phyloP scores from a whole-genome alignment of 176 grass and related monocot species.

The Triticum aestivum region DNA sequence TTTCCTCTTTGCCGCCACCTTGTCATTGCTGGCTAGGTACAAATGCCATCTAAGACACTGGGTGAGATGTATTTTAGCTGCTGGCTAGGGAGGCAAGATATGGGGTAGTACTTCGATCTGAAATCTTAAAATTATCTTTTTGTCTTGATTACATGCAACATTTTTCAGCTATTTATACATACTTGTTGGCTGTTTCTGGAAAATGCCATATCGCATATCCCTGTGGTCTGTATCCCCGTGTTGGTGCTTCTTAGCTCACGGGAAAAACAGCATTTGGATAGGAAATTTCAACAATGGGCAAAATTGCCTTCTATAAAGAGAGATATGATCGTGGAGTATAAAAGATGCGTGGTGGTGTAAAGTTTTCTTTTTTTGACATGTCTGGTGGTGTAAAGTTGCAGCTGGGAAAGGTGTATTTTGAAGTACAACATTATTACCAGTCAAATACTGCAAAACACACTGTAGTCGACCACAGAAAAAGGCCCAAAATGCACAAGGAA shows the following conservation, averaged over 20 bases:
- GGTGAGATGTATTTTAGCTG: not conserved
- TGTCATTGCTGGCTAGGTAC: not conserved
- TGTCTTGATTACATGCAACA: not conserved
- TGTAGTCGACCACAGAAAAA: not conserved
- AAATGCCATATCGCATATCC: not conserved
- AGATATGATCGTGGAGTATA: not conserved
- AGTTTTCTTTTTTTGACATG: no score
- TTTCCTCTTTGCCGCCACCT: not conserved
- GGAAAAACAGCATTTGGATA: conserved; percentile 13
- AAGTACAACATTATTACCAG: not conserved
- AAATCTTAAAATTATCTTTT: not conserved
- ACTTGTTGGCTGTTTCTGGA: not conserved
- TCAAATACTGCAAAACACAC: not conserved
- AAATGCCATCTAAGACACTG: not conserved
- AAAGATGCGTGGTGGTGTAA: not conserved
- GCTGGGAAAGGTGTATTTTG: not conserved
- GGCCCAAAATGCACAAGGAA: not conserved
- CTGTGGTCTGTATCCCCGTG: not conserved
- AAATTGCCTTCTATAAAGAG: not conserved
- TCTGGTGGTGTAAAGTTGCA: not conserved
- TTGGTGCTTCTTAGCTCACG: not conserved
- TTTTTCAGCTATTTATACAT: not conserved
- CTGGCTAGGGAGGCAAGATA: not conserved
- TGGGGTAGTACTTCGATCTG: not conserved
- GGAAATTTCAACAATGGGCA: not conserved